Conservation (phyloP, 2,329 filamentous ascomycete genomes). For the Colletotrichum musae region DNA sequence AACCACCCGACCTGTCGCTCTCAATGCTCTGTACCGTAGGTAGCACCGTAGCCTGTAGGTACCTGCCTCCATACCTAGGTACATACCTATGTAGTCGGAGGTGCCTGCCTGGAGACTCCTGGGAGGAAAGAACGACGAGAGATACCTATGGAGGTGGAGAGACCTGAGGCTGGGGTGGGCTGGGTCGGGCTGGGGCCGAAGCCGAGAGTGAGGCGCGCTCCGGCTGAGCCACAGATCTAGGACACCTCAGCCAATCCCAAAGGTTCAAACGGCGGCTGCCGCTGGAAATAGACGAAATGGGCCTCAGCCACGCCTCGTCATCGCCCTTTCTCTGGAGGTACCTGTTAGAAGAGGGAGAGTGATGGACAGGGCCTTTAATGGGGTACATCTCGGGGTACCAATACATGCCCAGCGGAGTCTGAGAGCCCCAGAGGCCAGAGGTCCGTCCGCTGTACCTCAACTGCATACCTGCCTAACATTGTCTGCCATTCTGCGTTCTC, state of each 20-base stretch:
- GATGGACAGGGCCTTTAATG: slow-evolving; percentile 29
- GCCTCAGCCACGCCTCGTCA: slow-evolving; percentile 55
- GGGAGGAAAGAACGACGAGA: neutral
- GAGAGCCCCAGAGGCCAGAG: neutral
- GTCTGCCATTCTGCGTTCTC: too few species aligned
- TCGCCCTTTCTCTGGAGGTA: slow-evolving; percentile 46
- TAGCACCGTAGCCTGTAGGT: neutral
- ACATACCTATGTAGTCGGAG: too few species aligned
- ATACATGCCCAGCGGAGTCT: slow-evolving; percentile 9
- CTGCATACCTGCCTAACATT: too few species aligned
- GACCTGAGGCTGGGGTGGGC: neutral
- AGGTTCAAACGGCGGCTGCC: slow-evolving; percentile 5
- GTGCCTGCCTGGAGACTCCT: too few species aligned
- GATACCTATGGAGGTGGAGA: neutral
- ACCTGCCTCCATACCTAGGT: neutral
- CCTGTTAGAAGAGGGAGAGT: neutral
- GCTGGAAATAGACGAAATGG: slow-evolving; percentile 37
- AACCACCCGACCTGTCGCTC: too few species aligned
- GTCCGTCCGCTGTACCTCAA: too few species aligned
- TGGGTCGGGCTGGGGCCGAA: neutral
- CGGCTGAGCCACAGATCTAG: slow-evolving; percentile 39
- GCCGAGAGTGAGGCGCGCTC: slow-evolving; percentile 35
- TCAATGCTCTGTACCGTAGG: neutral
- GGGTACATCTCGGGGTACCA: slow-evolving; percentile 25
- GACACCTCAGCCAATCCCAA: slow-evolving; percentile 20